Conservation (phyloP, 2,329 filamentous ascomycete genomes). For the Camillea tinctor region DNA sequence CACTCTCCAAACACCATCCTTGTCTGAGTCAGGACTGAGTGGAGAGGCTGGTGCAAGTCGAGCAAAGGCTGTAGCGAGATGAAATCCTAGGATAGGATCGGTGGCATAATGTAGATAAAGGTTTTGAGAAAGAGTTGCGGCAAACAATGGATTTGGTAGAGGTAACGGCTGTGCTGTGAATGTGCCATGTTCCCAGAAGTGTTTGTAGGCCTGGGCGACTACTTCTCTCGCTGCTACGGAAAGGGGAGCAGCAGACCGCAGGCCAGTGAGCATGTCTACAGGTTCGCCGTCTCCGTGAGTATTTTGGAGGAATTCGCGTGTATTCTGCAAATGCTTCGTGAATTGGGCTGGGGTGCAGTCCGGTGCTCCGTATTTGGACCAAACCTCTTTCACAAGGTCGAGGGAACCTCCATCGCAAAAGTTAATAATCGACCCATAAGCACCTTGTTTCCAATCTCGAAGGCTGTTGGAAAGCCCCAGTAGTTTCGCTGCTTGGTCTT, state of each 20-base stretch:
- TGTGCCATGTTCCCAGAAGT: constrained; percentile 39
- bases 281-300: neutral
- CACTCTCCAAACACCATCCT: constrained; percentile 19
- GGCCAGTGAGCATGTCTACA: constrained; percentile 23
- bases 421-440: constrained; percentile 44
- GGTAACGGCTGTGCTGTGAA: constrained; percentile 16
- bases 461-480: constrained; percentile 36
- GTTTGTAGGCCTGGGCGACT: constrained; percentile 20
- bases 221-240: constrained; percentile 26
- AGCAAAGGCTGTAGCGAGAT: constrained; percentile 50
- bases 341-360: neutral
- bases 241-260: constrained; percentile 41
- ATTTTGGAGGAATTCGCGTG: neutral
- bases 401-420: constrained; percentile 52
- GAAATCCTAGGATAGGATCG: constrained; percentile 55
- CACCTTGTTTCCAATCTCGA: constrained; percentile 42
- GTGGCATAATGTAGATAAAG: constrained; percentile 45
- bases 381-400: constrained; percentile 38
- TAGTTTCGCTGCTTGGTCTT: constrained; percentile 45
- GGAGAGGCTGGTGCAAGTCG: constrained; percentile 40
- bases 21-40: constrained; percentile 25
- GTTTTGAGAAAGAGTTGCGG: constrained; percentile 33
- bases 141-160: constrained; percentile 47
- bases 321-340: neutral
- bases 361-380: constrained; percentile 34